Evolutionary conservation across 2,329 filamentous ascomycete species (phyloP).

Genomic region (Teratosphaeria gauchensis): DNA sequence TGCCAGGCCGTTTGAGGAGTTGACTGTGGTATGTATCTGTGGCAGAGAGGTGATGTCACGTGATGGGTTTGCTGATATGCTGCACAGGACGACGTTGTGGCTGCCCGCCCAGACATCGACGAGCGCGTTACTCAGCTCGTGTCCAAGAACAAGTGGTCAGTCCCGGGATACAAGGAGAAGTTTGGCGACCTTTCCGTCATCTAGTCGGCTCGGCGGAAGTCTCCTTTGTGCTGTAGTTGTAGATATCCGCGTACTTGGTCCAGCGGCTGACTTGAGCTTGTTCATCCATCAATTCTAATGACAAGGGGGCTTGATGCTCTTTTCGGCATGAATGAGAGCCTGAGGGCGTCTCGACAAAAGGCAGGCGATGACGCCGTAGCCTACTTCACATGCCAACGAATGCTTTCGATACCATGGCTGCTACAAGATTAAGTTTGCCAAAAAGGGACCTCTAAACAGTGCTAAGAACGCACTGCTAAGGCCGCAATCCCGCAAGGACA

Average conservation of each 20-base stretch:
- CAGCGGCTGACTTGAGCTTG: neutral
- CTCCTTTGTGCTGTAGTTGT: neutral
- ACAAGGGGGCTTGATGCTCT: neutral
- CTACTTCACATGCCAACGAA: no score
- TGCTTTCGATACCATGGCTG: neutral
- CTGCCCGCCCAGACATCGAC: constrained; percentile 92
- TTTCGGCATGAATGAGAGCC: no score
- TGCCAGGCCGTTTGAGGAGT: constrained; percentile 88
- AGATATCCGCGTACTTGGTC: neutral
- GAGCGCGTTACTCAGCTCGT: constrained; percentile 92
- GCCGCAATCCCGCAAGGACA: no score
- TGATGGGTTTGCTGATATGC: constrained; percentile 17
- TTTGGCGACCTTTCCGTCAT: constrained; percentile 94
- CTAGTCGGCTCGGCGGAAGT: constrained; percentile 47
- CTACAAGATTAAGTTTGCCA: neutral
- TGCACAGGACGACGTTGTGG: constrained; percentile 78
- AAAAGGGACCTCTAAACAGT: neutral
- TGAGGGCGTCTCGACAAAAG: neutral
- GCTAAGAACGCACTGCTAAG: no score
- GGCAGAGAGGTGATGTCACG: constrained; percentile 8
- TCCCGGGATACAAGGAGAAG: constrained; percentile 99
- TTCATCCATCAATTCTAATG: neutral
- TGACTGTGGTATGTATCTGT: constrained; percentile 75
- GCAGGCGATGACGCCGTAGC: no score
- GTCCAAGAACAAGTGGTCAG: constrained; percentile 95